These are phyloP conservation scores for Podaxis mareebaensis DNA, from an alignment of 768 basidiomycete genomes.

Conservation along the genomic window DNA sequence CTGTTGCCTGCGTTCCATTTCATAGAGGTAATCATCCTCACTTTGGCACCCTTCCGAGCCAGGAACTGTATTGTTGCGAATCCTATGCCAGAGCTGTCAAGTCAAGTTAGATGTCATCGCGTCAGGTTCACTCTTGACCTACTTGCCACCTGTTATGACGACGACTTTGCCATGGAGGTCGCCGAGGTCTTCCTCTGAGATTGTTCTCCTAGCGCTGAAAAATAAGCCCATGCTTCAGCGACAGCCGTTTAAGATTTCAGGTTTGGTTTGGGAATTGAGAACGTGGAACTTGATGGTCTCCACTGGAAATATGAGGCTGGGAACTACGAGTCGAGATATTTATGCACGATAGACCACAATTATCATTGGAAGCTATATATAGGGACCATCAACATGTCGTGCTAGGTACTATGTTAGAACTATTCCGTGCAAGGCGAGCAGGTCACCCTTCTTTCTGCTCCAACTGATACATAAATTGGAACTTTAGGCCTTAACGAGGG, in stretches of 20 bases:
- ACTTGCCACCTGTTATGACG: conserved; percentile 50
- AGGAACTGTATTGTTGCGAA: conserved; percentile 13
- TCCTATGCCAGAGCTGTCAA: conserved; percentile 12
- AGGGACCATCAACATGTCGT: no score
- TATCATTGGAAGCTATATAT: no score
- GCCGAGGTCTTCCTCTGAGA: conserved; percentile 37
- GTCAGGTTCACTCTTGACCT: conserved; percentile 13
- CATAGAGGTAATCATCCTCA: not conserved
- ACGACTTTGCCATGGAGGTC: conserved; percentile 44
- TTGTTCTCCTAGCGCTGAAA: not conserved
- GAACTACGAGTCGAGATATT: no score
- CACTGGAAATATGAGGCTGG: not conserved
- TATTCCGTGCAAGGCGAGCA: no score
- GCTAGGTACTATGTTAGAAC: no score
- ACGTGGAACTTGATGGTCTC: not conserved
- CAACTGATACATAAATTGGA: no score
- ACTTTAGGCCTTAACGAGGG: no score
- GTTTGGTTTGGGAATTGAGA: not conserved
- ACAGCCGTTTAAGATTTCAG: not conserved
- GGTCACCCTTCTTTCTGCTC: no score
- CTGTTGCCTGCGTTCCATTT: not conserved
- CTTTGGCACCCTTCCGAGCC: conserved; percentile 15
- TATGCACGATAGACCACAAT: no score
- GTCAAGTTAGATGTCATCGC: no score
- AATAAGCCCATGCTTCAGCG: not conserved